Evolutionary conservation across 805 yeast genomes (phyloP).

Genomic region (Kurtzmaniella cleridarum): DNA sequence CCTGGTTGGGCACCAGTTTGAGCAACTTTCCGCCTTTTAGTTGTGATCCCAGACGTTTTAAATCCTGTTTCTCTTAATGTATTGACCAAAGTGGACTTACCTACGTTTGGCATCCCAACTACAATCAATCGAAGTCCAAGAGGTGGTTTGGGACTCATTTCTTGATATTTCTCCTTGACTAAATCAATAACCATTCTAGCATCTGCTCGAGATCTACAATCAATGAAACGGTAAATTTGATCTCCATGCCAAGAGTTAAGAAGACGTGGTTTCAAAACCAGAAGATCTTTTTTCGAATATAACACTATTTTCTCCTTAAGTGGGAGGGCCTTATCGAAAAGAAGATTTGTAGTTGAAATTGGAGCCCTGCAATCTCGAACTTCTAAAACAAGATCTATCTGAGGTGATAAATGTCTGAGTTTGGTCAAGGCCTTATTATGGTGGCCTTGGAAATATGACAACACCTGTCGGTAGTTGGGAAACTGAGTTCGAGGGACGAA

Average conservation of each 20-base stretch:
- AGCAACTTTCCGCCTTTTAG: conserved; percentile 58
- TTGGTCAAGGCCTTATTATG: conserved; percentile 72
- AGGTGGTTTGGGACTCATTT: conserved; percentile 69
- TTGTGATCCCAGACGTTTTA: conserved; percentile 23
- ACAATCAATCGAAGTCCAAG: conserved; percentile 72
- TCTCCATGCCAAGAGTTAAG: conserved; percentile 29
- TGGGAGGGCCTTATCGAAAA: conserved; percentile 63
- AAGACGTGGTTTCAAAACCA: conserved; percentile 35
- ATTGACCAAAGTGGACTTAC: conserved; percentile 85
- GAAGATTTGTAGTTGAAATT: conserved; percentile 68
- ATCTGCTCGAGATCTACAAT: conserved; percentile 49
- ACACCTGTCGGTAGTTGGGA: conserved; percentile 63
- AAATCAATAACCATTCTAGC: conserved; percentile 45
- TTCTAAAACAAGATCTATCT: conserved; percentile 76
- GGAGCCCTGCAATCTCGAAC: conserved; percentile 91
- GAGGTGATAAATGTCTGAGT: conserved; percentile 67
- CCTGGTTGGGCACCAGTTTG: conserved; percentile 86
- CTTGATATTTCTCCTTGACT: conserved; percentile 40
- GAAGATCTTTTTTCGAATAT: conserved; percentile 72
- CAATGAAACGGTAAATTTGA: conserved; percentile 41
- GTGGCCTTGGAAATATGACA: conserved; percentile 86
- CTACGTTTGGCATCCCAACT: conserved; percentile 97
- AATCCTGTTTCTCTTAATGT: conserved; percentile 48
- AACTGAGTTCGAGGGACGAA: conserved; percentile 70
- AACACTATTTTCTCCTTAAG: conserved; percentile 55